Evolutionary conservation across 2,329 filamentous ascomycete genomes (phyloP).

Genomic region (Penicillium sp.): DNA sequence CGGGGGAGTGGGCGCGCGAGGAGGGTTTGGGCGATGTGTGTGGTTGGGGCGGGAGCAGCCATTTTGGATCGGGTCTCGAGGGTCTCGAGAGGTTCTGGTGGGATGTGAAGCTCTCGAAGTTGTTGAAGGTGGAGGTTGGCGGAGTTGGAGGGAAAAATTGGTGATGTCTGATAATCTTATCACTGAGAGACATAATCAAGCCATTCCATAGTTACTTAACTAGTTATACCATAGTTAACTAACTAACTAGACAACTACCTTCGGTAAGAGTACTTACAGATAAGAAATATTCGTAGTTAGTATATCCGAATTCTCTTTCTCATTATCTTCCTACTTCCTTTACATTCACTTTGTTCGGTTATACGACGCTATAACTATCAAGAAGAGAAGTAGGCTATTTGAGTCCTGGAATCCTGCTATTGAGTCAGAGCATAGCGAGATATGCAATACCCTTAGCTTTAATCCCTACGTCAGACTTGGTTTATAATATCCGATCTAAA

Average conservation of each 20-base stretch:
- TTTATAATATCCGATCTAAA: background rate
- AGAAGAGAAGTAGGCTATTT: too few species aligned
- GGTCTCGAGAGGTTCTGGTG: background rate
- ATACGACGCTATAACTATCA: background rate
- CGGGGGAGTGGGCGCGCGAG: slow-evolving; percentile 71
- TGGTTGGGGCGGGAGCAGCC: slow-evolving; percentile 22
- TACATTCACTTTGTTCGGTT: too few species aligned
- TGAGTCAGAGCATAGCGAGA: background rate
- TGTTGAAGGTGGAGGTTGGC: slow-evolving; percentile 4
- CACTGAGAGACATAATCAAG: background rate
- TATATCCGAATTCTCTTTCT: too few species aligned
- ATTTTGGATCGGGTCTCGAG: slow-evolving; percentile 3
- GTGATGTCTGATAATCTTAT: slow-evolving; percentile 5
- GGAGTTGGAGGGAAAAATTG: slow-evolving; percentile 11
- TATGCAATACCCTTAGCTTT: background rate
- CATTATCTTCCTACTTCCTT: too few species aligned
- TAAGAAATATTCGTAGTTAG: too few species aligned
- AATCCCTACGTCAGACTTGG: background rate
- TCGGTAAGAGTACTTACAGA: too few species aligned
- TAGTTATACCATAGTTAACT: too few species aligned
- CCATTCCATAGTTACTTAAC: too few species aligned
- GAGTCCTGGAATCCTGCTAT: background rate
- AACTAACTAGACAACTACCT: too few species aligned
- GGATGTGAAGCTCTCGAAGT: background rate
- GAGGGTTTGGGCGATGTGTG: slow-evolving; percentile 56